Evolutionary conservation across 768 basidiomycete species (phyloP).

Genomic region (Rhodotorula toruloides): DNA sequence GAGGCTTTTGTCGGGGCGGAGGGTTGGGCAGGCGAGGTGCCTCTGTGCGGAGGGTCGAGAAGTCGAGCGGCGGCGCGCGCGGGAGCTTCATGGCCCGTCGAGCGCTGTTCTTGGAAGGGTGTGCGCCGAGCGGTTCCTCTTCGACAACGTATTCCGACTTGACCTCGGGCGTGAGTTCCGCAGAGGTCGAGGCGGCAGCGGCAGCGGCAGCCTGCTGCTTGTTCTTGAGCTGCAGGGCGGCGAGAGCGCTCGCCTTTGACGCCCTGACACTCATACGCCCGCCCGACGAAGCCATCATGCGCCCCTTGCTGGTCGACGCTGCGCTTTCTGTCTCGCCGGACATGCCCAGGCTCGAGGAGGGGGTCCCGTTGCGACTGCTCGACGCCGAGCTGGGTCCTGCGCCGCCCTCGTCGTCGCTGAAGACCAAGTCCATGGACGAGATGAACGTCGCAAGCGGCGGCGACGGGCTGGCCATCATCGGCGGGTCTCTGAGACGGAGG

Average conservation of each 20-base stretch:
- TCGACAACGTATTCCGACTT: not conserved
- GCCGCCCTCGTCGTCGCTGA: constrained; percentile 21
- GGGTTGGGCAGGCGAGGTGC: constrained; percentile 27
- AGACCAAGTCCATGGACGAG: constrained; percentile 20
- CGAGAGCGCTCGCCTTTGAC: constrained; percentile 9
- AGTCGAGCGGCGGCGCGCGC: constrained; percentile 38
- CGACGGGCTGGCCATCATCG: not conserved
- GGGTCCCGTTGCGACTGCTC: not conserved
- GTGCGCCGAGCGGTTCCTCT: constrained; percentile 10
- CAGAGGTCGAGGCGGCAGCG: not conserved
- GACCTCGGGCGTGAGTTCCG: not conserved
- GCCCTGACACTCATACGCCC: constrained; percentile 19
- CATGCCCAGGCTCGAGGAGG: not conserved
- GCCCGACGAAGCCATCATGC: not conserved
- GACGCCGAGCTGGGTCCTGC: not conserved
- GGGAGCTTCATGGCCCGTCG: constrained; percentile 43
- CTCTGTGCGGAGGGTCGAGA: constrained; percentile 37
- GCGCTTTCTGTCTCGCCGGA: not conserved
- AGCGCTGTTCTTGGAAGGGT: constrained; percentile 19
- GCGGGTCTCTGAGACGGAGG: not conserved
- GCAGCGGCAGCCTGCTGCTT: not conserved
- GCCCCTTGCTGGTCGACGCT: constrained; percentile 1
- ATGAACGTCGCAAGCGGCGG: constrained; percentile 1
- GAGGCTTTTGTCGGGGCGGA: constrained; percentile 18
- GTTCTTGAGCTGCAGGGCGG: not conserved